phyloP scores from a whole-genome alignment of 2,329 filamentous ascomycete species.

The Lachnum nothofagi region DNA sequence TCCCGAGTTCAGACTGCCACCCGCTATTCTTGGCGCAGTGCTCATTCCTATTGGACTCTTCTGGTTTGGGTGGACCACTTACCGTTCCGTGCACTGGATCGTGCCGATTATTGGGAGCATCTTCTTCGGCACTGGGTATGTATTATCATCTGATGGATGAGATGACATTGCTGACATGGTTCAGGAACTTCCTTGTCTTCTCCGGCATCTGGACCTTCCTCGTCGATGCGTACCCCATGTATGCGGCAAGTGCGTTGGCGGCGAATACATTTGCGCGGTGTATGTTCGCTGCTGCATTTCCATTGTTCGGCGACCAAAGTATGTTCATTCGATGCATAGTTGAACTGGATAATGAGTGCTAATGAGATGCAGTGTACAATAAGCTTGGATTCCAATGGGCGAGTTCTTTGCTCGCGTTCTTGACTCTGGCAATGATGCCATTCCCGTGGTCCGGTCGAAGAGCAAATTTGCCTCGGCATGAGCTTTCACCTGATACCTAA shows the following conservation, averaged over 20 bases:
- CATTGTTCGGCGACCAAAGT: conserved; percentile 62
- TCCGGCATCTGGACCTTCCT: conserved; percentile 76
- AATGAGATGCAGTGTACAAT: conserved; percentile 66
- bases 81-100: conserved; percentile 67
- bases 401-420: conserved; percentile 53
- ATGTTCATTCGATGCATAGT: no score
- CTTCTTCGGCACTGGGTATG: conserved; percentile 64
- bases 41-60: conserved; percentile 77
- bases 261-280: conserved; percentile 74
- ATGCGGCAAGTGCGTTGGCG: conserved; percentile 70
- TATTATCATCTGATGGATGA: conserved; percentile 17
- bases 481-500: no score
- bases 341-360: no score
- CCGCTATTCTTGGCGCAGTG: conserved; percentile 65
- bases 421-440: conserved; percentile 55
- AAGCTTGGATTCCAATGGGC: conserved; percentile 65
- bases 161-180: background rate
- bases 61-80: conserved; percentile 82
- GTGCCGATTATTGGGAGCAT: conserved; percentile 65
- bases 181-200: conserved; percentile 57
- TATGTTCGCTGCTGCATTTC: conserved; percentile 74
- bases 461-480: conserved; percentile 44
- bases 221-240: conserved; percentile 68
- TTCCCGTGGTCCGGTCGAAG: conserved; percentile 48
- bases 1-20: conserved; percentile 78